phyloP scores from a whole-genome alignment of 345 rosid genomes.

The Populus tremula region DNA sequence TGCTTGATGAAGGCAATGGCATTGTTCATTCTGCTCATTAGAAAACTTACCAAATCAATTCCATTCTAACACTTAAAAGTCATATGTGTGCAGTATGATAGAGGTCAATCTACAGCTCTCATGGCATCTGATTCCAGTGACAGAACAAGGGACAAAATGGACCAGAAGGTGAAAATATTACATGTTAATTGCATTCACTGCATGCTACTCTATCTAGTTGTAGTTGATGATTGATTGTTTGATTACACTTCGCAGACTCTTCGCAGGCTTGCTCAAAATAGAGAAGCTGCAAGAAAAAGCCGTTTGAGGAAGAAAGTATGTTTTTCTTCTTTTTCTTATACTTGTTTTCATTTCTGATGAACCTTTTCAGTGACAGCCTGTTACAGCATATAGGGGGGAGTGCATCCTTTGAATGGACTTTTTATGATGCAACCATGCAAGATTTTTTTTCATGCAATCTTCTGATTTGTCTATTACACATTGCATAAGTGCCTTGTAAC shows the following conservation, averaged over 20 bases:
- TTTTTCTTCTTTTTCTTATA: not conserved
- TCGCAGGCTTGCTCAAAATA: slow-evolving; percentile 96
- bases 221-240: slow-evolving; percentile 21
- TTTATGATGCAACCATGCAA: not conserved
- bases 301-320: slow-evolving; percentile 87
- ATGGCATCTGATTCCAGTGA: slow-evolving; percentile 89
- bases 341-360: not conserved
- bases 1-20: not conserved
- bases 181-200: slow-evolving; percentile 10
- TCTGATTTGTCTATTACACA: not conserved
- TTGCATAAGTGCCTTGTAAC: not conserved
- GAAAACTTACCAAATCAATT: slow-evolving; percentile 7
- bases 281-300: slow-evolving; percentile 98
- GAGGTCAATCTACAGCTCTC: slow-evolving; percentile 44
- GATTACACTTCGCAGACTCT: slow-evolving; percentile 60
- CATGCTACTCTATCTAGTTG: slow-evolving; percentile 2
- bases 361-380: not conserved
- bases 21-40: slow-evolving; percentile 3
- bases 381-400: not conserved
- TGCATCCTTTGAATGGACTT: not conserved
- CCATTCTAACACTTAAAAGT: slow-evolving; percentile 9
- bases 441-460: not conserved
- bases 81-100: slow-evolving; percentile 56
- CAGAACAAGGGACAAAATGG: slow-evolving; percentile 80
- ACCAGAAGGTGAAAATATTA: slow-evolving; percentile 72